Conservation (phyloP, 2,329 filamentous ascomycete species). For the Beauveria australis region DNA sequence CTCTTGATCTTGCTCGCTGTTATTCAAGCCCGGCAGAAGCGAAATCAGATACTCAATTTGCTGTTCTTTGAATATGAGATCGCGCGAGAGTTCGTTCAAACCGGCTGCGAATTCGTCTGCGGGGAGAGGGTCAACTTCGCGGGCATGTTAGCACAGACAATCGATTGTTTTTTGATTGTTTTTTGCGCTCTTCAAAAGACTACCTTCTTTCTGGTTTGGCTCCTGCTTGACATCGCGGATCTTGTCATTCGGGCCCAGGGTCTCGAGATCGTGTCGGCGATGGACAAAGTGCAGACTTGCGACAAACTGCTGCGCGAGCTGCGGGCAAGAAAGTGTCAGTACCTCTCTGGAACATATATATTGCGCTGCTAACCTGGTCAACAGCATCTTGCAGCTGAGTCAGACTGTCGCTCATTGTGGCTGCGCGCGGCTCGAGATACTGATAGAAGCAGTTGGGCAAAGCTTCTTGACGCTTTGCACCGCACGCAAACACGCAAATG, state of each 20-base stretch:
- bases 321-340: conserved; percentile 2
- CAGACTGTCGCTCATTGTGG: conserved; percentile 63
- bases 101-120: conserved; percentile 58
- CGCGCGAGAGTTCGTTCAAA: conserved; percentile 64
- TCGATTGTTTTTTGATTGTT: not conserved
- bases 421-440: not conserved
- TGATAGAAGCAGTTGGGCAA: not conserved
- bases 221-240: conserved; percentile 51
- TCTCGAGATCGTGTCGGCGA: conserved; percentile 58
- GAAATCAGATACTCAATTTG: conserved; percentile 74
- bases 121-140: conserved; percentile 48
- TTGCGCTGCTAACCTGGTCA: conserved; percentile 54
- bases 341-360: too few species aligned
- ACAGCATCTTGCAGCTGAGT: conserved; percentile 81
- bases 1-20: conserved; percentile 70
- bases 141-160: not conserved
- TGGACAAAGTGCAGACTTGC: conserved; percentile 59
- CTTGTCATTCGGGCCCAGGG: conserved; percentile 48
- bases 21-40: conserved; percentile 66
- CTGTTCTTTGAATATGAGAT: conserved; percentile 72
- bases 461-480: not conserved
- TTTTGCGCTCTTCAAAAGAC: not conserved
- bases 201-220: conserved; percentile 43
- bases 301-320: conserved; percentile 63
- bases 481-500: not conserved